Percentiles rank a stretch among this genome's conserved stretches.
Conservation (phyloP, 1,139 yeast species). For the Pichiaceae sp. region DNA sequence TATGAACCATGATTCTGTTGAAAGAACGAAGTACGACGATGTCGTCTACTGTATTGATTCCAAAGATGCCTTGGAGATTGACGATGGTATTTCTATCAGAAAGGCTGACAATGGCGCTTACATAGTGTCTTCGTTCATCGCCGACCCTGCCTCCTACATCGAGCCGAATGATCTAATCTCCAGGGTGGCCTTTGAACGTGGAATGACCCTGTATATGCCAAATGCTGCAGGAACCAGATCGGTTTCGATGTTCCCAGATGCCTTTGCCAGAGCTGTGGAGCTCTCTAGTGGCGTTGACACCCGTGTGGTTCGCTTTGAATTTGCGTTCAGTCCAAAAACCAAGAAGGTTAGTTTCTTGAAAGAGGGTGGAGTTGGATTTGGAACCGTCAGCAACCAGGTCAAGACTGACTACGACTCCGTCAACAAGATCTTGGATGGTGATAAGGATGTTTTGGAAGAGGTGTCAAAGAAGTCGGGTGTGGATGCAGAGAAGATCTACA, state of each 20-base stretch:
- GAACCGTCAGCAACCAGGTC: slow-evolving; percentile 34
- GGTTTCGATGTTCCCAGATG: slow-evolving; percentile 63
- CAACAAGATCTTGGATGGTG: slow-evolving; percentile 28
- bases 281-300: slow-evolving; percentile 34
- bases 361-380: slow-evolving; percentile 28
- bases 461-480: slow-evolving; percentile 6
- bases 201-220: slow-evolving; percentile 70
- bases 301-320: slow-evolving; percentile 41
- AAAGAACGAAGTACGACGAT: slow-evolving; percentile 29
- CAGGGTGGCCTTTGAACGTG: slow-evolving; percentile 50
- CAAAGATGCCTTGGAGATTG: slow-evolving; percentile 78
- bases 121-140: slow-evolving; percentile 64
- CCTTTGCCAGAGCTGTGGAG: slow-evolving; percentile 46
- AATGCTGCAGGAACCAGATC: slow-evolving; percentile 36
- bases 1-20: slow-evolving; percentile 9
- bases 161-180: slow-evolving; percentile 41
- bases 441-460: slow-evolving; percentile 3
- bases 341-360: slow-evolving; percentile 22
- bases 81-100: slow-evolving; percentile 77
- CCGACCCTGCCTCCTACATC: slow-evolving; percentile 74
- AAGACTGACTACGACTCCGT: slow-evolving; percentile 44
- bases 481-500: slow-evolving; percentile 5
- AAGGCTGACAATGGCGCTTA: slow-evolving; percentile 27
- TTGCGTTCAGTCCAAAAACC: slow-evolving; percentile 26
- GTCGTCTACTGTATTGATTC: slow-evolving; percentile 78